Evolutionary conservation across 768 basidiomycete genomes (phyloP).

Genomic region (Phylloporus arenicola): DNA sequence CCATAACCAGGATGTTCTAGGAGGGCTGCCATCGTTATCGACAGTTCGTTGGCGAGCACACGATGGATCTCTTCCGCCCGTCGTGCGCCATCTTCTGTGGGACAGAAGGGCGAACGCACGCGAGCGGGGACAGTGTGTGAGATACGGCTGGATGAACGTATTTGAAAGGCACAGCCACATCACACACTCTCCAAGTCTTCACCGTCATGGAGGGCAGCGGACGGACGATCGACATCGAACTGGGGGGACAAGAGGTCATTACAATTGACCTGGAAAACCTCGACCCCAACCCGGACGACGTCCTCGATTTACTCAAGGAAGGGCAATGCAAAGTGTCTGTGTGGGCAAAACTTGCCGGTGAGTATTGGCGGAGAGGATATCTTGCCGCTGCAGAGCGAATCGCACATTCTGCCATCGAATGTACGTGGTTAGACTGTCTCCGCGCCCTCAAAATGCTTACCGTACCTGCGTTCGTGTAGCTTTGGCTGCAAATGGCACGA

Average conservation of each 20-base stretch:
- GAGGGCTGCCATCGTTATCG: conserved; percentile 75
- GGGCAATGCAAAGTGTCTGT: conserved; percentile 67
- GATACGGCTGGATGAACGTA: too few relatives aligned
- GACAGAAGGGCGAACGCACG: too few relatives aligned
- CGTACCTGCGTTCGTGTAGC: conserved; percentile 30
- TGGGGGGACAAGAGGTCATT: conserved; percentile 79
- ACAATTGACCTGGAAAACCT: conserved; percentile 87
- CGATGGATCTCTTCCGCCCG: conserved; percentile 57
- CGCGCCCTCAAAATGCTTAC: background rate
- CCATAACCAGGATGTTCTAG: conserved; percentile 96
- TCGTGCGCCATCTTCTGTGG: too few relatives aligned
- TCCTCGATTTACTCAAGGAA: conserved; percentile 65
- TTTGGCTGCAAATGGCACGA: conserved; percentile 45
- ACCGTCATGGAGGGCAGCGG: conserved; percentile 17
- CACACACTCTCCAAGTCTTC: background rate
- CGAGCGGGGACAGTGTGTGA: too few relatives aligned
- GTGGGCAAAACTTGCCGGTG: conserved; percentile 80
- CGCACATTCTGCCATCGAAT: conserved; percentile 57
- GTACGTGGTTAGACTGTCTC: conserved; percentile 37
- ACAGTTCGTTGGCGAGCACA: conserved; percentile 65
- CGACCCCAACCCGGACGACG: conserved; percentile 70
- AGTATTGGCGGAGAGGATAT: conserved; percentile 81
- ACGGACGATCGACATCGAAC: conserved; percentile 65
- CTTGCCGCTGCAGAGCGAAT: conserved; percentile 75
- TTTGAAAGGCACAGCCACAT: background rate